Base-by-base conservation (phyloP, 2,329 filamentous ascomycete genomes). In the Pyrenophora teres region DNA sequence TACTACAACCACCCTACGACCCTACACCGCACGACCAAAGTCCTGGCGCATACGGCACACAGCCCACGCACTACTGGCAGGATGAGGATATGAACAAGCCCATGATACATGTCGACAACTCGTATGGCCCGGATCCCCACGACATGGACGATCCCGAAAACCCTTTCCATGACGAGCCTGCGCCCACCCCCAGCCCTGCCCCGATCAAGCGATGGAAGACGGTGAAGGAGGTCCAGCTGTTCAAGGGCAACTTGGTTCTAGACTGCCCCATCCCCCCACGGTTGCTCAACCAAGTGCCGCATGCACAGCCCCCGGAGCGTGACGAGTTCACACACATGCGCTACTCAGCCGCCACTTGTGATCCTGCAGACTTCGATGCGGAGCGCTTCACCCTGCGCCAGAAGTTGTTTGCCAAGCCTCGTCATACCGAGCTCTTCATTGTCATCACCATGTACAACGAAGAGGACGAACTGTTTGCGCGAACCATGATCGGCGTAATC, bases 391-490 rank as follows among this genome's bases (percentile, higher is more conserved):
- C 93, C 0, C 77, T 97, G 52, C 89, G 93, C 57, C 93, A 97
- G 76, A 88, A 86, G 70, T 84, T 97, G 19, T 97, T 97, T 70
- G 91, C 90, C 50, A 97, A 96, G 74, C 88, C 91, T 3, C 83
- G 93, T 47, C 90, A 96, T 69, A 97, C 93, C 0, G 93, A 97
- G 77, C 80, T 97, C 1, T 97, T 97, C 75, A 96, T 97, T 66
- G 93, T 92, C 30, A 86, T 97, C 46, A 97, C 93, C 51, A 97
- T 97, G 93, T 99, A 99, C 79, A 99, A 99, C 70, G 94, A 99
- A 70, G 93, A 99, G 73, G 94, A 99, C 66, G 87, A 97, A 60
- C 80, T 97, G 53, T 97, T 99, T 71, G 92, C 94, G 19, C 87
- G 94, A 36, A 97, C 94, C 4, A 90, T 99, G 90, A 90, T 87